Evolutionary conservation across 176 grass and related monocot genomes (phyloP).

Genomic region (Eleusine indica): DNA sequence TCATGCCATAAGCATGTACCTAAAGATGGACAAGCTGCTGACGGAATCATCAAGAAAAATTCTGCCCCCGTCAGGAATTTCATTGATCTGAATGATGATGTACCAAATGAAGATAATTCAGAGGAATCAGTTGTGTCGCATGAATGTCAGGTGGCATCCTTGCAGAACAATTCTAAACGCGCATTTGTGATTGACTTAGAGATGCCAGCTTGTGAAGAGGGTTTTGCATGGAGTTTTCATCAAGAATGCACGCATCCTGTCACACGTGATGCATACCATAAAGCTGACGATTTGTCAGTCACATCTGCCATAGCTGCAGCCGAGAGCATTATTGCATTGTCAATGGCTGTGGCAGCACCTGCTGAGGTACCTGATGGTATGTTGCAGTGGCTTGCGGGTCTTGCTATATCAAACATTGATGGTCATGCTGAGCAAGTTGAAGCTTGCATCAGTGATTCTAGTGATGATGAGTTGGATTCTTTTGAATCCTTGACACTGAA

Average conservation of each 20-base stretch:
- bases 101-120: slow-evolving; percentile 47
- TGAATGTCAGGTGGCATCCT: slow-evolving; percentile 36
- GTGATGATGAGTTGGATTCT: slow-evolving; percentile 59
- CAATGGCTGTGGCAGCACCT: slow-evolving; percentile 44
- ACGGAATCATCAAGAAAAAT: slow-evolving; percentile 32
- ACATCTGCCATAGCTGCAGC: slow-evolving; percentile 53
- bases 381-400: slow-evolving; percentile 71
- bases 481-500: slow-evolving; percentile 87
- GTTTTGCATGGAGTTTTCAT: slow-evolving; percentile 27
- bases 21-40: slow-evolving; percentile 34
- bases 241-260: slow-evolving; percentile 4
- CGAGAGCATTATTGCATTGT: slow-evolving; percentile 71
- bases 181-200: slow-evolving; percentile 61
- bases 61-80: slow-evolving; percentile 13
- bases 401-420: slow-evolving; percentile 44
- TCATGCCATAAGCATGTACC: slow-evolving; percentile 21
- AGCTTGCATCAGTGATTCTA: slow-evolving; percentile 27
- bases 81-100: slow-evolving; percentile 77
- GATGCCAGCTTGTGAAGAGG: slow-evolving; percentile 44
- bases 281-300: slow-evolving; percentile 28
- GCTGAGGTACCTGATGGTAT: slow-evolving; percentile 33
- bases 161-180: slow-evolving; percentile 42
- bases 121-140: slow-evolving; percentile 43
- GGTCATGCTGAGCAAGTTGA: slow-evolving; percentile 22
- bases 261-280: slow-evolving; percentile 4